Base-by-base conservation (phyloP, 305 asterid species). In the Rubia tinctorum region DNA sequence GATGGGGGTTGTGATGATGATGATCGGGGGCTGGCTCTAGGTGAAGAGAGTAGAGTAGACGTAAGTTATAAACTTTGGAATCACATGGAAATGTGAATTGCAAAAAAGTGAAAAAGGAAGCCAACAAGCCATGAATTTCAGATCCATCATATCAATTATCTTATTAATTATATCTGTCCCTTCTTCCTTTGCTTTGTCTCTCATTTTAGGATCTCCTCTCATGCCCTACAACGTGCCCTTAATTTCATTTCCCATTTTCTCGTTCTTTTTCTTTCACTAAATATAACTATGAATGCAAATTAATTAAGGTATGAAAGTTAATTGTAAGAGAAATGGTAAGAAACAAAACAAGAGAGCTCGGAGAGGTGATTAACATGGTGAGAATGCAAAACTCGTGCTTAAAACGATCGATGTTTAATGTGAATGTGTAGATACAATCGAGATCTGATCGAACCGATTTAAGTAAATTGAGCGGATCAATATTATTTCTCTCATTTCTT, bases 61-160 rank as follows among this genome's bases (percentile, higher is more conserved):
- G 83, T 82, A 42, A 74, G 75, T 55, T 70, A 39, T 66, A 82
- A 84, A 78, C 84, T 82, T 76, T 73, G 25, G 2, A 23, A 55
- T 61, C 79, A 78, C 72, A 34, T 63, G 76, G n/a, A 55, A 51
- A 51, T 51, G 60, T 18, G 60, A 55, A 55, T 55, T 55, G 60
- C 60, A 55, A 55, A 55, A 55, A 55, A 55, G 60, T 55, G 60
- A 8, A 11, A 55, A 55, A 55, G 60, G 60, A 5, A 55, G 9
- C 25, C 60, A 55, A 55, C 60, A 55, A 70, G 74, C 51, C 78
- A 68, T 66, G 79, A 75, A 80, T 68, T 75, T 72, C 71, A 69
- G 65, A 59, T 75, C 78, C 69, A 55, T 55, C 25, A 55, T n/a
- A 15, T 51, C 58, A 51, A 15, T 51, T 51, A 18, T 55, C 13